Conservation (phyloP, 306 rosid species). For the Fagus sylvatica region DNA sequence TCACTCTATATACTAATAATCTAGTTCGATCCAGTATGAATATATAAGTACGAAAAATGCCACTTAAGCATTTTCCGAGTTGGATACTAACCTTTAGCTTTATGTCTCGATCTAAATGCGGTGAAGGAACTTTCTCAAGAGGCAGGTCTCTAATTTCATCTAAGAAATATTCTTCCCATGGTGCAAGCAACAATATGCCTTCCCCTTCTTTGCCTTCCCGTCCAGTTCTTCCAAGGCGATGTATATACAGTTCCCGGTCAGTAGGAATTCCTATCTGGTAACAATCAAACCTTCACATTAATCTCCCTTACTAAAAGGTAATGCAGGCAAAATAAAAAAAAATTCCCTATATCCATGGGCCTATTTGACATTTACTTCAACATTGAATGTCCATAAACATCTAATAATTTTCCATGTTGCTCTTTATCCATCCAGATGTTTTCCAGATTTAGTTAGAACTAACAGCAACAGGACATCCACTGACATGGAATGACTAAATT, state of each 20-base stretch:
- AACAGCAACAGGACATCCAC: not conserved
- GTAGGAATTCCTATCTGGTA: conserved; percentile 80
- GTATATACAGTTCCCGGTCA: conserved; percentile 84
- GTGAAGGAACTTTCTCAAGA: conserved; percentile 56
- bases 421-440: not conserved
- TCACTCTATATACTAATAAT: not conserved
- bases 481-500: too few species aligned
- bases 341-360: not conserved
- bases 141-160: conserved; percentile 79
- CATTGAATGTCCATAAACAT: not conserved
- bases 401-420: not conserved
- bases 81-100: conserved; percentile 61
- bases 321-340: conserved; percentile 1
- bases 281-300: conserved; percentile 8
- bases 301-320: conserved; percentile 3
- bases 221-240: conserved; percentile 96
- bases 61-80: not conserved
- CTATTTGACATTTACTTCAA: conserved; percentile 7
- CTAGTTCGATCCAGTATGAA: not conserved
- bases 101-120: conserved; percentile 50
- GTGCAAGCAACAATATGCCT: conserved; percentile 79
- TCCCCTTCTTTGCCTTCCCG: conserved; percentile 88
- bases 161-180: conserved; percentile 90
- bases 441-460: not conserved
- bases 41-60: not conserved